These are phyloP conservation scores for Yamadazyma friedrichii DNA, from an alignment of 1,139 yeast species.

Conservation along the genomic window DNA sequence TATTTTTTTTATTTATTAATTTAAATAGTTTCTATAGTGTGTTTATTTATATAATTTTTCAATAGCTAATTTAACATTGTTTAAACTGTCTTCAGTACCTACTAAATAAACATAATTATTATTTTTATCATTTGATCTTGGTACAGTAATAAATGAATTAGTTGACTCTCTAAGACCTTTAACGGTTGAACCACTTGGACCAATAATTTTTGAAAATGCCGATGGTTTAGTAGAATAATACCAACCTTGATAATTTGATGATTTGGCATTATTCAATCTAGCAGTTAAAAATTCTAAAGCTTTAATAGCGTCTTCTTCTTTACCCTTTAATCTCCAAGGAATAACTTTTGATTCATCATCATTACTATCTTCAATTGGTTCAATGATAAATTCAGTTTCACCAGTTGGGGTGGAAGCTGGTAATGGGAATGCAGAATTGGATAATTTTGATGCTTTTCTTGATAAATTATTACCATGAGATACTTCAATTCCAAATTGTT, in stretches of 20 bases:
- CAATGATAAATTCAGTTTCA: constrained; percentile 46
- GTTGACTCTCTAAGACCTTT: constrained; percentile 60
- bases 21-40: too few relatives aligned
- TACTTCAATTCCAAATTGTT: constrained; percentile 58
- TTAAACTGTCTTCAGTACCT: constrained; percentile 32
- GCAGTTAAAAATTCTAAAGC: constrained; percentile 36
- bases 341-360: constrained; percentile 32
- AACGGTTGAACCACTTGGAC: constrained; percentile 73
- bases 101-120: constrained; percentile 27
- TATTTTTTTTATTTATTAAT: background rate
- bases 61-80: constrained; percentile 27
- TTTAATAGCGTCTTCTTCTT: constrained; percentile 36
- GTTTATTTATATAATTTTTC: constrained; percentile 12
- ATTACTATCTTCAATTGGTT: constrained; percentile 21
- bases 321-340: constrained; percentile 66
- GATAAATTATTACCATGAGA: constrained; percentile 53
- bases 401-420: constrained; percentile 52
- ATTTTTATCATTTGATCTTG: constrained; percentile 54
- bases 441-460: constrained; percentile 51
- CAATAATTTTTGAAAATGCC: constrained; percentile 60
- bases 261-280: constrained; percentile 33
- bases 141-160: constrained; percentile 62
- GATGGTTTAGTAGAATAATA: constrained; percentile 34
- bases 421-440: constrained; percentile 43
- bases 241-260: constrained; percentile 39